Percentiles rank a stretch among this genome's conserved stretches.
These are phyloP conservation scores for Globisporangium iwayamae DNA, from an alignment of 352 stramenopile species.

Conservation along the genomic window DNA sequence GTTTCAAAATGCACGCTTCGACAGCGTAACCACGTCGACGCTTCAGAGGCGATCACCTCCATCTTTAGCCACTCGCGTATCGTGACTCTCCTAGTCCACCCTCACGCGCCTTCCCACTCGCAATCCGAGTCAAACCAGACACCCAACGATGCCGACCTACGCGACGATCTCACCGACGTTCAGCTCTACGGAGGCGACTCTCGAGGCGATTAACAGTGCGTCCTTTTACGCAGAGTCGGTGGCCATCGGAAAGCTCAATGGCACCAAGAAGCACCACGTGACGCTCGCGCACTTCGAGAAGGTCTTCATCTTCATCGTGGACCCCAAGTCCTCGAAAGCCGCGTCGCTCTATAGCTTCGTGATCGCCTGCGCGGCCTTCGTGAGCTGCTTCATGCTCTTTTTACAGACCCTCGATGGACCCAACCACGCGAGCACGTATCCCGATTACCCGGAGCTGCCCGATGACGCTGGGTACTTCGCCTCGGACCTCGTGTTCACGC, in stretches of 20 bases:
- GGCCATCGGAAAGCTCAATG: constrained; percentile 23
- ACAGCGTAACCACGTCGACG: too few species aligned
- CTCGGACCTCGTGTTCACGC: constrained; percentile 65
- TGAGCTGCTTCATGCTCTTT: constrained; percentile 73
- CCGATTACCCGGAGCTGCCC: constrained; percentile 61
- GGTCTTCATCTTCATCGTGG: constrained; percentile 68
- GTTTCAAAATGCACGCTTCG: too few species aligned
- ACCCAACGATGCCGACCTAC: constrained; percentile 18
- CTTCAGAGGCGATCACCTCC: too few species aligned
- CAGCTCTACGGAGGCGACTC: constrained; percentile 42
- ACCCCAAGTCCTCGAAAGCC: constrained; percentile 59
- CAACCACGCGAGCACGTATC: constrained; percentile 58
- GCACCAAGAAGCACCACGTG: constrained; percentile 23
- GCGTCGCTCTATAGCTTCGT: constrained; percentile 72
- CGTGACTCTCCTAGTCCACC: too few species aligned
- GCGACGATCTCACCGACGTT: constrained; percentile 62
- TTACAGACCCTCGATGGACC: constrained; percentile 71
- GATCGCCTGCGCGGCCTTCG: constrained; percentile 62
- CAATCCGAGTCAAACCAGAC: too few species aligned
- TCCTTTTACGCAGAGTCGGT: constrained; percentile 50
- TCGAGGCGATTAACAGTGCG: constrained; percentile 50
- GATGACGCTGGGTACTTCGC: constrained; percentile 48
- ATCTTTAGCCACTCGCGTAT: too few species aligned
- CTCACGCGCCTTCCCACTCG: too few species aligned
- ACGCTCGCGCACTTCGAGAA: constrained; percentile 60